Conservation (phyloP, 148 eudicot species). For the Rhododendron kiyosumense region DNA sequence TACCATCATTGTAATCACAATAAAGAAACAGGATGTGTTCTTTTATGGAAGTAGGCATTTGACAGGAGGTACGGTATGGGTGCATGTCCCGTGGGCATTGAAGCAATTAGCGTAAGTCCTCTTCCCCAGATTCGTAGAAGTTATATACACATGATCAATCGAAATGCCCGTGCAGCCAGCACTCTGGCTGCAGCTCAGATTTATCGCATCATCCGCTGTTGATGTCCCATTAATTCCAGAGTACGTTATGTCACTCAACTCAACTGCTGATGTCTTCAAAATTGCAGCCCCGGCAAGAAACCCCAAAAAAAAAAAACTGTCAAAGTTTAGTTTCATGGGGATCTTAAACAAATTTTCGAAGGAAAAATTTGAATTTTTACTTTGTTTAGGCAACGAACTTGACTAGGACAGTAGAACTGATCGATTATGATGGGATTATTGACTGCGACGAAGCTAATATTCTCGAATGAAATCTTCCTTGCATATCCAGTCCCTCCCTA, state of each 20-base stretch:
- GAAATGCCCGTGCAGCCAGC: not conserved
- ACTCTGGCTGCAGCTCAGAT: constrained; percentile 2
- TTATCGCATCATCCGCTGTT: not conserved
- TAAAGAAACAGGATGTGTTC: not conserved
- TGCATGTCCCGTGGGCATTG: not conserved
- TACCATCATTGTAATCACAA: not conserved
- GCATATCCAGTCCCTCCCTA: constrained; percentile 47
- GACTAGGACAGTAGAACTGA: constrained; percentile 43
- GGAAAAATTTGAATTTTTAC: constrained; percentile 17
- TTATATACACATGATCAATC: not conserved
- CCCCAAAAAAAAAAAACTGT: not conserved
- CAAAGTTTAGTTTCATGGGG: not conserved
- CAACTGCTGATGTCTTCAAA: constrained; percentile 1
- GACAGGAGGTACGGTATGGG: not conserved
- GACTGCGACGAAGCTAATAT: constrained; percentile 31
- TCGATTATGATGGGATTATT: constrained; percentile 43
- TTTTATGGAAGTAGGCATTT: not conserved
- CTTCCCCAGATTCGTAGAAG: not conserved
- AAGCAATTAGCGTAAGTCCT: not conserved
- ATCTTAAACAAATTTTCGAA: not conserved
- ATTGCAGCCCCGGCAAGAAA: not conserved
- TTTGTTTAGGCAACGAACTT: constrained; percentile 19
- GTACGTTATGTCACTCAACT: not conserved
- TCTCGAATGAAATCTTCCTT: constrained; percentile 33
- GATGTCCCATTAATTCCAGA: not conserved